Base-by-base conservation (phyloP, 2,329 filamentous ascomycete species). In the Fusarium fujikuroi region DNA sequence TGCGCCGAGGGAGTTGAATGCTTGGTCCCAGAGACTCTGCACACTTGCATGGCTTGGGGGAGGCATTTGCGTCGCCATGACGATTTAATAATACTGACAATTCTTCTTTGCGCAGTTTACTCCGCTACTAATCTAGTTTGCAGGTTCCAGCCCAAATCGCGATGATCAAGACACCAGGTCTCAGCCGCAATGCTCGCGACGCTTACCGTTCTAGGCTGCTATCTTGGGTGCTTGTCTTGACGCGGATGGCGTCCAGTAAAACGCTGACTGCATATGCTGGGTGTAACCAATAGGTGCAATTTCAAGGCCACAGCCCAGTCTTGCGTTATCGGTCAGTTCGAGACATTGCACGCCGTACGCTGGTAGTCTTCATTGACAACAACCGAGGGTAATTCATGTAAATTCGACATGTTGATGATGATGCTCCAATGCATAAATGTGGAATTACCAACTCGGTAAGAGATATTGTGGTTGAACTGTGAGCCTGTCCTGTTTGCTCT, bases 21-120 rank as follows among this genome's bases (percentile, higher is more conserved):
- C 60, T 21, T 57, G 47, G 7, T 44, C 34, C 60, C 60, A 62
- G 28, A 53, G 57, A 25, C 36, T 60, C 28, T 60, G 57, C 16
- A n/a, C 9, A 21, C 40, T 5, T 3, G 21, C 9, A n/a, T n/a
- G 6, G 12, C 15, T 16, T 9, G 34, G 16, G 7, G 34, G 3
- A 7, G 2, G 5, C 5, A n/a, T 5, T 39, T 40, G 21, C 2
- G 25, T 32, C 28, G 44, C 34, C 44, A 60, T 53, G 10, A 0
- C 0, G n/a, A 7, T 9, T 14, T 30, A 5, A 2, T 1, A 8
- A 0, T 28, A 16, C 11, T 9, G 18, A 2, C 14, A 0, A 1
- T 37, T 9, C 9, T 16, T 53, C 23, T 0, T n/a, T 37, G 25
- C 18, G 23, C 7, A 21, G 18, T 0, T 39, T n/a, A 53, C 18